phyloP scores from a whole-genome alignment of 2,329 filamentous ascomycete species.

The Penicillium sp. region DNA sequence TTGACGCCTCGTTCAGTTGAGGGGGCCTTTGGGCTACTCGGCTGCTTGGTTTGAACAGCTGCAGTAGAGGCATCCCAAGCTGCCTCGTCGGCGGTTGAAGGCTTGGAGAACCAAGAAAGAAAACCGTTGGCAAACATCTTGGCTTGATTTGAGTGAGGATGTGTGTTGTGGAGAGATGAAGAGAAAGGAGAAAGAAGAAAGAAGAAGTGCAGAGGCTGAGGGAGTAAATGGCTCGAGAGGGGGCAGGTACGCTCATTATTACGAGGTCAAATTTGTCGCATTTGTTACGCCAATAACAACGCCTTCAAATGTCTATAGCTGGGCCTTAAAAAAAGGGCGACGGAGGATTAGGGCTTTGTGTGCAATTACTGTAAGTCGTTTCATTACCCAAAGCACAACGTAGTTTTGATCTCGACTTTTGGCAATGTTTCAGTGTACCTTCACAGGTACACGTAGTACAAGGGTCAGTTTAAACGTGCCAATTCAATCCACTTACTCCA shows the following conservation, averaged over 20 bases:
- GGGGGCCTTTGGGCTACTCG: slow-evolving; percentile 27
- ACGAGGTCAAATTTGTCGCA: background rate
- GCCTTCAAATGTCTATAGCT: background rate
- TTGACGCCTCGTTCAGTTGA: slow-evolving; percentile 19
- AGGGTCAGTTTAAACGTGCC: too few species aligned
- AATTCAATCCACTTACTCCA: background rate
- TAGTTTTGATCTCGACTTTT: too few species aligned
- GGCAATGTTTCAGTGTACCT: too few species aligned
- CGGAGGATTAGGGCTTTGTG: too few species aligned
- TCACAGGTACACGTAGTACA: too few species aligned
- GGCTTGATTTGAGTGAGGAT: background rate
- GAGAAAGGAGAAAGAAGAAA: background rate
- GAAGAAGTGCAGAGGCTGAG: background rate
- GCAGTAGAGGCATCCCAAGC: slow-evolving; percentile 24
- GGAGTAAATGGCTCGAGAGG: background rate
- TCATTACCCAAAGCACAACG: too few species aligned
- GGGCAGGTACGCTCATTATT: background rate
- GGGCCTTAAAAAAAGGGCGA: background rate
- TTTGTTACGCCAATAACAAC: background rate
- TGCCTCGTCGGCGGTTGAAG: slow-evolving; percentile 16
- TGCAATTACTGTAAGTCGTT: too few species aligned
- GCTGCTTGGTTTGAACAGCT: slow-evolving; percentile 28
- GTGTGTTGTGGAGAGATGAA: background rate
- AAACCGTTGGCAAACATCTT: slow-evolving; percentile 23
- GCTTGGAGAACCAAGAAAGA: slow-evolving; percentile 30